These are phyloP conservation scores for Clonostachys byssicola DNA, from an alignment of 2,329 filamentous ascomycete species.

Conservation along the genomic window DNA sequence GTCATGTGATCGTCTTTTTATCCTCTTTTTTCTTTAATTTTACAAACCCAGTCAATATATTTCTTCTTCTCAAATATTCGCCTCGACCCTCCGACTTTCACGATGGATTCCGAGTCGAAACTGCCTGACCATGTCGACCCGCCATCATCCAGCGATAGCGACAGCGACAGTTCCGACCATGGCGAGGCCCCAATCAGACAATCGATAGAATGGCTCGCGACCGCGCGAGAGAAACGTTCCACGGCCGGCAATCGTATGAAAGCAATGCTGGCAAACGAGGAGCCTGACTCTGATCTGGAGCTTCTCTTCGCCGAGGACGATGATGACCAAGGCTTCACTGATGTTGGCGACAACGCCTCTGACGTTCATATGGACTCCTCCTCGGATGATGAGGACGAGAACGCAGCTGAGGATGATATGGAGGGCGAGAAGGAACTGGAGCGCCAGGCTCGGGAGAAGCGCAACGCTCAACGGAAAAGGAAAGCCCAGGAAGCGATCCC, in stretches of 20 bases:
- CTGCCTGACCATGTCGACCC: too few relatives aligned
- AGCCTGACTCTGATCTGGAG: constrained; percentile 65
- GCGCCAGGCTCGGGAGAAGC: constrained; percentile 67
- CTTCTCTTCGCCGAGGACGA: constrained; percentile 73
- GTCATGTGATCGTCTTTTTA: too few relatives aligned
- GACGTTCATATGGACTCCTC: constrained; percentile 87
- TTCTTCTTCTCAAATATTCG: too few relatives aligned
- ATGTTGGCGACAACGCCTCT: constrained; percentile 61
- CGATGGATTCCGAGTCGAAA: too few relatives aligned
- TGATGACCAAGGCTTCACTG: constrained; percentile 65
- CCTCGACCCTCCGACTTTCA: too few relatives aligned
- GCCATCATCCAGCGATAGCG: constrained; percentile 13
- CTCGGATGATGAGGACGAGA: constrained; percentile 70
- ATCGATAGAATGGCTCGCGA: constrained; percentile 65
- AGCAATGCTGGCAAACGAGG: constrained; percentile 70
- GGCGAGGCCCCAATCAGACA: constrained; percentile 11
- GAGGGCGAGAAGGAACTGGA: constrained; percentile 87
- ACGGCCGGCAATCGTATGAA: constrained; percentile 85
- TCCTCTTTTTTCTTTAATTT: too few relatives aligned
- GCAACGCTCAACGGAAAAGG: constrained; percentile 67
- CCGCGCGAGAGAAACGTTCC: constrained; percentile 68
- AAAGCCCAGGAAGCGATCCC: constrained; percentile 75
- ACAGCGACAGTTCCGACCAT: constrained; percentile 24
- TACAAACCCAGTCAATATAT: too few relatives aligned
- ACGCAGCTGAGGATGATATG: constrained; percentile 54